These are phyloP conservation scores for Graphiopsis chlorocephala DNA, from an alignment of 2,329 filamentous ascomycete genomes.

Conservation along the genomic window DNA sequence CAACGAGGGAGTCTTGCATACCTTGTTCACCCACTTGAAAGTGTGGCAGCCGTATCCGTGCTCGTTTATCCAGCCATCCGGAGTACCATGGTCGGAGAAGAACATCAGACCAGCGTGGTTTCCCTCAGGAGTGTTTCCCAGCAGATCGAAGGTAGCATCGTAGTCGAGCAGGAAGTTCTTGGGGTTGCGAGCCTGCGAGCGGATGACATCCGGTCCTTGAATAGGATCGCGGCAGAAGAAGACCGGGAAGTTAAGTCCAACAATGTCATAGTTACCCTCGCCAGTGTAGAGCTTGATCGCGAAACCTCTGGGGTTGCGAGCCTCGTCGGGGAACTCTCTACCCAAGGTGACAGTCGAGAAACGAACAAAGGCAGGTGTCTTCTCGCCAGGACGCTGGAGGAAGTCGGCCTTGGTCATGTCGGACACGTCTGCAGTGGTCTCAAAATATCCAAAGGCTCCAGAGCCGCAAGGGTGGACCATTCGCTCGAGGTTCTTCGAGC, in stretches of 20 bases:
- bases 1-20: background rate
- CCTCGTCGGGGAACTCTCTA: constrained; percentile 45
- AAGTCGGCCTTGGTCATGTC: constrained; percentile 43
- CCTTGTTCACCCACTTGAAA: constrained; percentile 37
- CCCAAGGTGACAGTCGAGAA: constrained; percentile 47
- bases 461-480: constrained; percentile 44
- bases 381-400: constrained; percentile 39
- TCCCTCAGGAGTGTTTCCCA: constrained; percentile 49
- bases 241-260: constrained; percentile 48
- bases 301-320: constrained; percentile 48
- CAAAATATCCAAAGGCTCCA: constrained; percentile 48
- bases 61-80: constrained; percentile 44
- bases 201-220: constrained; percentile 41
- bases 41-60: constrained; percentile 49
- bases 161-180: constrained; percentile 50
- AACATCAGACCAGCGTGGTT: constrained; percentile 51
- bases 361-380: constrained; percentile 44
- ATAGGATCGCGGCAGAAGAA: constrained; percentile 43
- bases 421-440: constrained; percentile 41
- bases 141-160: constrained; percentile 49
- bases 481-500: constrained; percentile 46
- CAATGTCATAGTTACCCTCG: constrained; percentile 51
- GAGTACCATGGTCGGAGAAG: constrained; percentile 51
- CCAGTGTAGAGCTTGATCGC: constrained; percentile 51
- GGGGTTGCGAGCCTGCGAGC: constrained; percentile 47